Evolutionary conservation across 805 yeast species (phyloP).

Genomic region (Priceomyces melissophilus): DNA sequence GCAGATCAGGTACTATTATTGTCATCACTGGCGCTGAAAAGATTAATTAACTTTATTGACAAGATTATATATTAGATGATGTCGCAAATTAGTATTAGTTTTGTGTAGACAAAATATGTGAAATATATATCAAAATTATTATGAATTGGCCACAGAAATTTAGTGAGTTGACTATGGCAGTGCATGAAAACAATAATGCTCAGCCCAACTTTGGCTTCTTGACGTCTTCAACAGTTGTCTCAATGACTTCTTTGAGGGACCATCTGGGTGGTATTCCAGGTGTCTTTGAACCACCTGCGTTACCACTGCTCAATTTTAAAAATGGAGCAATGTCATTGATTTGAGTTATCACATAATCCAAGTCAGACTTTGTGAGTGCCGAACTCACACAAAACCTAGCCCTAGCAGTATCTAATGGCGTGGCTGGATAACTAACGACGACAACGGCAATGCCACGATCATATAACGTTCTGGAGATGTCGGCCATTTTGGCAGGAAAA

Average conservation of each 20-base stretch:
- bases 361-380: conserved; percentile 89
- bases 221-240: conserved; percentile 66
- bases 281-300: conserved; percentile 64
- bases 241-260: conserved; percentile 74
- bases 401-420: conserved; percentile 85
- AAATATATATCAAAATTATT: not conserved
- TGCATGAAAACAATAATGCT: not conserved
- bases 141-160: not conserved
- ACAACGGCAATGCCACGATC: conserved; percentile 87
- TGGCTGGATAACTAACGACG: conserved; percentile 96
- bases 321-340: conserved; percentile 78
- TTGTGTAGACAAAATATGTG: too few relatives aligned
- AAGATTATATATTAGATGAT: too few relatives aligned
- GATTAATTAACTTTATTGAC: not conserved
- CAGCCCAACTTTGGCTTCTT: conserved; percentile 26
- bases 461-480: conserved; percentile 78
- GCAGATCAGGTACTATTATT: conserved; percentile 16
- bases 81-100: too few relatives aligned
- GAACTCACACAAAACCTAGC: conserved; percentile 91
- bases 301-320: conserved; percentile 75
- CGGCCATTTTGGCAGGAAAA: conserved; percentile 93
- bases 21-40: not conserved
- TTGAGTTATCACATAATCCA: conserved; percentile 72
- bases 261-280: conserved; percentile 64
- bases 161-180: not conserved